Base-by-base conservation (phyloP, 1,284 basidiomycete genomes). In the Sphagnurus paluster region DNA sequence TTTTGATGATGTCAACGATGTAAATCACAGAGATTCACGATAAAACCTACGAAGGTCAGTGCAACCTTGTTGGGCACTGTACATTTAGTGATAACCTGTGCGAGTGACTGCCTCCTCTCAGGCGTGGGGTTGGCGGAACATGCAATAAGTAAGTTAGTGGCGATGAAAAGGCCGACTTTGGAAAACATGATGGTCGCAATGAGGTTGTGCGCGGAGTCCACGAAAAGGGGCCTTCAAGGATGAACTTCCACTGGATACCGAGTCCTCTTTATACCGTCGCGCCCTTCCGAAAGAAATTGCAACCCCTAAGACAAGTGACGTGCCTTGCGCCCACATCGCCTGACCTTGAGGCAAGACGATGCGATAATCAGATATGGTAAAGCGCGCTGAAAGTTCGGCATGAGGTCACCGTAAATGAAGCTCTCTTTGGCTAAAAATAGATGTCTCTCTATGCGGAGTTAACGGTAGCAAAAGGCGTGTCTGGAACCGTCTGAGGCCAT, bases 31-130 rank as follows among this genome's bases (percentile, higher is more conserved):
- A 33, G 3, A 25, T 14, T 5, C 13, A 5, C 19, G 16, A 13
- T 2, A 25, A 58, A 66, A 42, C 39, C n/a, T n/a, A 70, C 68
- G 41, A 70, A 69, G 1, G 68, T 70, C 44, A 70, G 52, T 0
- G 68, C 68, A 38, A 54, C 65, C 21, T 63, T 69, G 21, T 68
- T 68, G 9, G 67, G 57, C 16, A 60, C 49, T 0, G 59, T 63
- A 48, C 69, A 71, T 29, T 48, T 57, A 3, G 62, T 63, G 39
- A 66, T 53, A n/a, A 69, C 62, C 23, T 58, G 52, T 20, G 64
- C 64, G 10, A 47, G 13, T 10, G 19, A 16, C 34, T 46, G 41
- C 32, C 38, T 51, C 48, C 54, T 49, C 26, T 43, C n/a, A n/a
- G n/a, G 3, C 20, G 41, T 29, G 13, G 52, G 48, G n/a, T 25